A percentile compares a stretch with the other conserved stretches of the same genome.
Evolutionary conservation across 805 yeast genomes (phyloP).

Genomic region (Saturnispora gosingensis): DNA sequence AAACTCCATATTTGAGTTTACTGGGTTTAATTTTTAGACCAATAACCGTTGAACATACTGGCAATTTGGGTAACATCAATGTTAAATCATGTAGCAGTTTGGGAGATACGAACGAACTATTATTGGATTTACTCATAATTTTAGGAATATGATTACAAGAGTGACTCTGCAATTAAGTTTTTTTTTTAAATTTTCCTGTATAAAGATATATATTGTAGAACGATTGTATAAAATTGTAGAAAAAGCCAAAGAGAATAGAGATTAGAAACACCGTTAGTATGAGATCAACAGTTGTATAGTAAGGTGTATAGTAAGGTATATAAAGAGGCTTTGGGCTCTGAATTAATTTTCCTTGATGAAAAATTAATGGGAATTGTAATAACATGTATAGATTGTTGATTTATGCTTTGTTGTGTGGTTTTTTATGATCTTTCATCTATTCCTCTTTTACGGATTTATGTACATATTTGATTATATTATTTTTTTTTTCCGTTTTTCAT

Average conservation of each 20-base stretch:
- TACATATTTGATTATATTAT: neutral
- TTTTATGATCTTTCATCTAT: neutral
- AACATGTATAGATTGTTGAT: neutral
- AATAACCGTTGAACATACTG: neutral
- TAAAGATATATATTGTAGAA: neutral
- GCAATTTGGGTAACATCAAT: neutral
- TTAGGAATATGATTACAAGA: neutral
- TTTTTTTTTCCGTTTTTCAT: neutral
- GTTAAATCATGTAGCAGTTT: neutral
- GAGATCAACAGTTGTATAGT: neutral
- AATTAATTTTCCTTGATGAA: neutral
- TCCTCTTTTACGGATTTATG: neutral
- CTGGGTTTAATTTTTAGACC: neutral
- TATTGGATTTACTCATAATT: neutral
- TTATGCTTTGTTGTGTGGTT: neutral
- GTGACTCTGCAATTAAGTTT: neutral
- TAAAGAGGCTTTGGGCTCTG: neutral
- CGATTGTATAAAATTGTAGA: neutral
- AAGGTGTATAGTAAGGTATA: neutral
- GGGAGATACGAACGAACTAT: neutral
- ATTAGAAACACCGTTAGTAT: neutral
- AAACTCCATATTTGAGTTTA: neutral
- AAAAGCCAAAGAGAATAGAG: neutral
- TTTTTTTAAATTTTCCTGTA: neutral
- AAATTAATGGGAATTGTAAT: neutral